Conservation (phyloP, 208 protist genomes). For the Herpetomonas samuelpessoai region DNA sequence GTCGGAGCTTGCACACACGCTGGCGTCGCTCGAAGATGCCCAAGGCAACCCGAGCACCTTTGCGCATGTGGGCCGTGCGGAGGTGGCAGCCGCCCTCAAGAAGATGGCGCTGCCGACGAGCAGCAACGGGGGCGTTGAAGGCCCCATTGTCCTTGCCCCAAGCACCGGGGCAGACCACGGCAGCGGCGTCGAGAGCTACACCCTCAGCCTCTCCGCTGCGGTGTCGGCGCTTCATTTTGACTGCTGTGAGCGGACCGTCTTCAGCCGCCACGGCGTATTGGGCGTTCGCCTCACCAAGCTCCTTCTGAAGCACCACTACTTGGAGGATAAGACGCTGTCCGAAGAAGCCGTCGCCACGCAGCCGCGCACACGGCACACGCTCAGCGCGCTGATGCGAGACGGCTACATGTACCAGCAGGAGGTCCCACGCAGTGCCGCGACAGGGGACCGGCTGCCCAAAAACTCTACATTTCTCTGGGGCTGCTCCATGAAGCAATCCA, state of each 20-base stretch:
- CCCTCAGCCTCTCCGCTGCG: constrained; percentile 26
- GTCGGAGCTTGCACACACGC: background rate
- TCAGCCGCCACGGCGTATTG: constrained; percentile 69
- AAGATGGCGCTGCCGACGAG: background rate
- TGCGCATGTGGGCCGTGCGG: background rate
- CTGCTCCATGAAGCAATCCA: constrained; percentile 21
- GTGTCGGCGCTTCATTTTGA: constrained; percentile 38
- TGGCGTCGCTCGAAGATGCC: background rate
- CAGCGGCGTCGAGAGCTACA: constrained; percentile 15
- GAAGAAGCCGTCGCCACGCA: constrained; percentile 79
- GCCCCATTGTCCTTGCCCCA: background rate
- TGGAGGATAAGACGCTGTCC: constrained; percentile 76
- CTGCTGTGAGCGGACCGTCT: constrained; percentile 68
- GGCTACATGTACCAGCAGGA: constrained; percentile 71
- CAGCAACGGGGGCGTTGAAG: background rate
- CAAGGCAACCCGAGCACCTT: background rate
- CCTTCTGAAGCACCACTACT: constrained; percentile 58
- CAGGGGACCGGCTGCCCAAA: constrained; percentile 57
- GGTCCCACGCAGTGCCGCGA: constrained; percentile 37
- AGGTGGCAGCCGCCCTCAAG: background rate
- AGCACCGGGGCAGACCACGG: constrained; percentile 1
- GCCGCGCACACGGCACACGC: constrained; percentile 48
- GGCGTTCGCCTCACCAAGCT: constrained; percentile 81
- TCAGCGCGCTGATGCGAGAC: constrained; percentile 78
- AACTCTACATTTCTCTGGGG: constrained; percentile 68